These are phyloP conservation scores for Aleurites moluccanus DNA, from an alignment of 441 rosid genomes.

Conservation along the genomic window DNA sequence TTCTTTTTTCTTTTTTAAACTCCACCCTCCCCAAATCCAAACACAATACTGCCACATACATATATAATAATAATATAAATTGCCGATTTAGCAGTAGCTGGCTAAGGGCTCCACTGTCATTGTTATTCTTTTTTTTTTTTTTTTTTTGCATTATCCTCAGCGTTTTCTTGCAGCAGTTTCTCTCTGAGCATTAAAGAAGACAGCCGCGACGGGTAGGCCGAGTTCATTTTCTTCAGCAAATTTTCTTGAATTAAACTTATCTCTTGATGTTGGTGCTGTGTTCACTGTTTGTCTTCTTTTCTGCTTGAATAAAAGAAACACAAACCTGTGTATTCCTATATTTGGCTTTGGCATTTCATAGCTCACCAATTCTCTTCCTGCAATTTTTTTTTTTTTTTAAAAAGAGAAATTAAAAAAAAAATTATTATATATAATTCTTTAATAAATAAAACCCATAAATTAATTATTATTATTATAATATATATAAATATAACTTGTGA, in stretches of 20 bases:
- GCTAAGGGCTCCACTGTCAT: not conserved
- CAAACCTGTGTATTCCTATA: slow-evolving; percentile 93
- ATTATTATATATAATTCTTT: not conserved
- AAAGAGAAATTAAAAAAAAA: not conserved
- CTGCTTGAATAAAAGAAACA: slow-evolving; percentile 77
- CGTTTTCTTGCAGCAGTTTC: slow-evolving; percentile 96
- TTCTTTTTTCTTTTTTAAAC: too few relatives aligned
- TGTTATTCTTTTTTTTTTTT: not conserved
- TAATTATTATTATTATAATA: too few relatives aligned
- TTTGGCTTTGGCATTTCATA: slow-evolving; percentile 90
- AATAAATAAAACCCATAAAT: not conserved
- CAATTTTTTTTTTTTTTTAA: not conserved
- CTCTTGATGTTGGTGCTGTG: slow-evolving; percentile 56
- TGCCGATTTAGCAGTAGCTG: too few relatives aligned
- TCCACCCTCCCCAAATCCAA: too few relatives aligned
- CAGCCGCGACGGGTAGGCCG: slow-evolving; percentile 83
- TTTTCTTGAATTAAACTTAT: slow-evolving; percentile 59
- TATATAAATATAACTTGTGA: not conserved
- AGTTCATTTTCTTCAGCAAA: slow-evolving; percentile 78
- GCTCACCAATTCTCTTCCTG: slow-evolving; percentile 69
- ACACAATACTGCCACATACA: too few relatives aligned
- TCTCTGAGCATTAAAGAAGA: slow-evolving; percentile 86
- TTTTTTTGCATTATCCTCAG: slow-evolving; percentile 19
- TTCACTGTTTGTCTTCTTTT: slow-evolving; percentile 53
- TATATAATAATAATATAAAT: too few relatives aligned